phyloP scores from a whole-genome alignment of 805 yeast species.

The Candida loeiensis region DNA sequence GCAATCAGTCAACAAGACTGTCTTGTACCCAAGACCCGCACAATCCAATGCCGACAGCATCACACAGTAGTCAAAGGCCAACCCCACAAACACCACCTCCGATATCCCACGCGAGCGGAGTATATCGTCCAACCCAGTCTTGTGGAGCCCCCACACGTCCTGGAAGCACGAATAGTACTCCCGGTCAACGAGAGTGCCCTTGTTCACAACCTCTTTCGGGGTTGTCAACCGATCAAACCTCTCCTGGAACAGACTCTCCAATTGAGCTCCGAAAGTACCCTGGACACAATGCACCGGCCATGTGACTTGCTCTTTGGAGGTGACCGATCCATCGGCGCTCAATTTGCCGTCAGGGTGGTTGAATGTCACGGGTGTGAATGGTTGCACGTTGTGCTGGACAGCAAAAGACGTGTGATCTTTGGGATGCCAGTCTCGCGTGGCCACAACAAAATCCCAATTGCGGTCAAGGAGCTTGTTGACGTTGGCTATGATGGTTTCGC shows the following conservation, averaged over 20 bases:
- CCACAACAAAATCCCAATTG: conserved; percentile 60
- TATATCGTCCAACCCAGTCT: conserved; percentile 58
- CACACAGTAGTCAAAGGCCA: conserved; percentile 88
- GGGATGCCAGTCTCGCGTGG: conserved; percentile 92
- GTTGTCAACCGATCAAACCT: conserved; percentile 28
- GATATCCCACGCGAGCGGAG: conserved; percentile 47
- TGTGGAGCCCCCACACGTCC: conserved; percentile 71
- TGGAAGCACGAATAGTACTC: conserved; percentile 87
- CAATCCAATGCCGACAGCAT: conserved; percentile 72
- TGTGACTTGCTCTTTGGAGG: conserved; percentile 42
- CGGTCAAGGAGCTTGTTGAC: conserved; percentile 41
- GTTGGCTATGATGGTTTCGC: conserved; percentile 52
- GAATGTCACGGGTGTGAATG: conserved; percentile 50
- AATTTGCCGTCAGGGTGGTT: conserved; percentile 44
- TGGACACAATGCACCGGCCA: conserved; percentile 96
- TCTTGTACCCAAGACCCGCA: conserved; percentile 54
- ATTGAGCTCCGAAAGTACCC: conserved; percentile 59
- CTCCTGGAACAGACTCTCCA: conserved; percentile 49
- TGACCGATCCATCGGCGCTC: conserved; percentile 23
- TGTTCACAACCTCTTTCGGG: conserved; percentile 48
- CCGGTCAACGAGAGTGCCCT: conserved; percentile 68
- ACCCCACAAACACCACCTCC: conserved; percentile 70
- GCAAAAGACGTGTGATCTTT: conserved; percentile 78
- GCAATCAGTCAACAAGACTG: conserved; percentile 57
- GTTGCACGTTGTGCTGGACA: conserved; percentile 49